Conservation (phyloP, 1,284 basidiomycete genomes). For the Cutaneotrichosporon dermatis region DNA sequence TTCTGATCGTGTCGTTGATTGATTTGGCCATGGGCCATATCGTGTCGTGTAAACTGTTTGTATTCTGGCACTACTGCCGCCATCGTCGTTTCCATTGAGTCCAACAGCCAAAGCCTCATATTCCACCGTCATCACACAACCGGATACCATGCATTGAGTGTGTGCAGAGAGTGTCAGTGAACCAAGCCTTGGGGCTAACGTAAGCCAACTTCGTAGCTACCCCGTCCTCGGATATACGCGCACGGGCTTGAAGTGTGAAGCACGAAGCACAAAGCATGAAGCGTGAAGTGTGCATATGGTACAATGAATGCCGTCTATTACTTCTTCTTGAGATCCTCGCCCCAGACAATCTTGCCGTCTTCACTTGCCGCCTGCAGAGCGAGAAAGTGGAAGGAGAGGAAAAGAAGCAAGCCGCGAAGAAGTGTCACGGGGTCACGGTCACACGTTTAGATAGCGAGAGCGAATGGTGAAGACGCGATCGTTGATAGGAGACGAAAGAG, state of each 20-base stretch:
- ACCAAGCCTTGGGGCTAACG: too few species aligned
- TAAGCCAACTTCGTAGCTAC: too few species aligned
- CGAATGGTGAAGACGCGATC: too few species aligned
- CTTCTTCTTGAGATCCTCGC: conserved; percentile 14
- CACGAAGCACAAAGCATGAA: too few species aligned
- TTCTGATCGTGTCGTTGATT: conserved; percentile 23
- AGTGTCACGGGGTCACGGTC: too few species aligned
- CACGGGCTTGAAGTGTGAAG: too few species aligned
- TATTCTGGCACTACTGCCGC: conserved; percentile 1
- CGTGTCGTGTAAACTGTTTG: neutral
- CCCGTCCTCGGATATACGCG: too few species aligned
- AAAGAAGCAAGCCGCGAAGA: neutral
- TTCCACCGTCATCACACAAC: neutral
- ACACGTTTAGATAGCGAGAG: too few species aligned
- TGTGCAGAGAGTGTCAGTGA: too few species aligned
- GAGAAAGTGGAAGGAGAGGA: neutral
- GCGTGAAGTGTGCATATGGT: neutral
- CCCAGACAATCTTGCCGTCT: conserved; percentile 28
- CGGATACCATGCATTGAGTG: conserved; percentile 1
- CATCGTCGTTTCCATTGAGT: neutral
- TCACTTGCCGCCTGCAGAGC: conserved; percentile 19
- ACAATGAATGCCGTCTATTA: conserved; percentile 1
- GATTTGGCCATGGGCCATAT: too few species aligned
- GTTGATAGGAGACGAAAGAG: too few species aligned
- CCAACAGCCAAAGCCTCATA: too few species aligned